Evolutionary conservation across 306 rosid genomes (phyloP).

Genomic region (Oxytropis ochrocephala): DNA sequence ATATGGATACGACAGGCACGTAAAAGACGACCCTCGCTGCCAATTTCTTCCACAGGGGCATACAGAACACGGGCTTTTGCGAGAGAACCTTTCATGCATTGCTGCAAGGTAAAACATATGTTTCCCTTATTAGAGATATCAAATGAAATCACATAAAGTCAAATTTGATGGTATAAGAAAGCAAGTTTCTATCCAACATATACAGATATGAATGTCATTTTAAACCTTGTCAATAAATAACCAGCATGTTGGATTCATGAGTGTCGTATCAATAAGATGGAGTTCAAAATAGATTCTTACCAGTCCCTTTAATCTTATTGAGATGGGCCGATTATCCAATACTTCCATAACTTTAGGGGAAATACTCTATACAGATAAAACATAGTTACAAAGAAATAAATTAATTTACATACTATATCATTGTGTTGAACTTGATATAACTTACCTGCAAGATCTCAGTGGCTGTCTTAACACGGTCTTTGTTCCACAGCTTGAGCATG

Average conservation of each 20-base stretch:
- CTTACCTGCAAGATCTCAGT: conserved; percentile 66
- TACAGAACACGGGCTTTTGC: conserved; percentile 75
- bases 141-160: background rate
- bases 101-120: conserved; percentile 36
- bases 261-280: background rate
- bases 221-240: background rate
- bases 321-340: conserved; percentile 65
- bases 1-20: conserved; percentile 83
- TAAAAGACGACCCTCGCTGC: conserved; percentile 53
- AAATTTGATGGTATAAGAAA: background rate
- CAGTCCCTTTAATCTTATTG: conserved; percentile 71
- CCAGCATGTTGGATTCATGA: background rate
- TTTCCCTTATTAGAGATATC: conserved; percentile 12
- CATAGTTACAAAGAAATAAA: conserved; percentile 18
- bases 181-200: conserved; percentile 3
- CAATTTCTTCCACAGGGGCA: conserved; percentile 83
- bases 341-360: conserved; percentile 67
- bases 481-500: conserved; percentile 95
- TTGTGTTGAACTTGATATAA: conserved; percentile 6
- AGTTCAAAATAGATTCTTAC: conserved; percentile 38
- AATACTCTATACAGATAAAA: conserved; percentile 45
- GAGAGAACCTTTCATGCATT: conserved; percentile 75
- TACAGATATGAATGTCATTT: background rate
- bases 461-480: conserved; percentile 67
- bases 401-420: conserved; percentile 12